Evolutionary conservation across 306 rosid genomes (phyloP), one percentile per base, ranked within the genome.

Genomic region (Gleditsia sinensis): DNA sequence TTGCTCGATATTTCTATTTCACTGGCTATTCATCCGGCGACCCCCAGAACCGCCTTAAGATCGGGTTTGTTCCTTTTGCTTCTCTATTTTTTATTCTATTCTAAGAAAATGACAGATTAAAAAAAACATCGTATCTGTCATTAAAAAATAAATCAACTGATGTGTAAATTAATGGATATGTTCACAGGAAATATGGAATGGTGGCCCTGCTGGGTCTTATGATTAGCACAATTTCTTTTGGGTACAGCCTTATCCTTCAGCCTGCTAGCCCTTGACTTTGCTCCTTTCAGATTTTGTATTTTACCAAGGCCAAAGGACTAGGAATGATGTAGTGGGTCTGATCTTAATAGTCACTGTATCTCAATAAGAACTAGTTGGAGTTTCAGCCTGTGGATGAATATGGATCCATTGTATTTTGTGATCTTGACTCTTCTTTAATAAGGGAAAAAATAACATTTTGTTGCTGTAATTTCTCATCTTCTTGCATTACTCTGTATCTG

Each of bases 1-100:
- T 90, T n/a, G 10, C 76, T 77, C 85, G 98, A 30, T 90, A 59
- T 74, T 87, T 88, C 88, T 92, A 90, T 73, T 92, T 92, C 86
- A 78, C 68, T 64, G 98, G 98, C 75, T 92, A 92, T 57, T 45
- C 98, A 34, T 81, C 96, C 1, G 98, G 98, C 0, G 76, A 75
- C 36, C 98, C 98, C 49, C 13, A 79, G 67, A 92, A 92, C 12
- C 98, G 98, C 42, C 84, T 81, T 71, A 43, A 68, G 4, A 10
- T 88, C 28, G 98, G 98, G 92, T 89, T 74, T 16, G 92, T 36
- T 48, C 62, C 21, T 17, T 32, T 27, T 20, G 19, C 19, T 7
- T 2, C 55, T 12, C 5, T 42, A 36, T 13, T 12, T 27, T 4
- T 43, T 4, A 27, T 28, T 34, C 3, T 16, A n/a, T 9, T n/a